Conservation (phyloP, 345 rosid genomes). For the Barbarea vulgaris region DNA sequence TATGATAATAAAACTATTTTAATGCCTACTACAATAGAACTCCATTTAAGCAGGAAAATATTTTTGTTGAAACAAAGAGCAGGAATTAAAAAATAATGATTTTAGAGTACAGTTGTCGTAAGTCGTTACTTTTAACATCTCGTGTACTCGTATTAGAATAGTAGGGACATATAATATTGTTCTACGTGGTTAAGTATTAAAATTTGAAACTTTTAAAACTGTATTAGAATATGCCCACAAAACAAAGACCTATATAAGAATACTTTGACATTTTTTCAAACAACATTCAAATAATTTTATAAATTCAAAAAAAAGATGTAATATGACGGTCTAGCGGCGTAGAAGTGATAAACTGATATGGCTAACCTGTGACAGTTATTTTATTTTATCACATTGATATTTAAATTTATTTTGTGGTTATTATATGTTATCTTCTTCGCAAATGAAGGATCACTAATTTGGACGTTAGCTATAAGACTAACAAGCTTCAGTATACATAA, state of each 20-base stretch:
- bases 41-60: background rate
- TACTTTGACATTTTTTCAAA: background rate
- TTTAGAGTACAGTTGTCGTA: background rate
- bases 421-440: slow-evolving; percentile 3
- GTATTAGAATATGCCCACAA: no score
- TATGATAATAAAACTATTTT: background rate
- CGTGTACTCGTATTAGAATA: background rate
- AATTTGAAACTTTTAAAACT: background rate
- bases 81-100: background rate
- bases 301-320: no score
- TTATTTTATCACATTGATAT: background rate
- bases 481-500: background rate
- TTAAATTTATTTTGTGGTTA: background rate
- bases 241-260: no score
- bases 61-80: background rate
- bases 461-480: slow-evolving; percentile 22
- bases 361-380: background rate
- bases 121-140: background rate
- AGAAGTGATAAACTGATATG: background rate
- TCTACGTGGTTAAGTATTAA: background rate
- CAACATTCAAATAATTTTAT: background rate
- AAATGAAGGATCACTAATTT: slow-evolving; percentile 11
- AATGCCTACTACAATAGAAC: background rate
- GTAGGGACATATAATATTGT: background rate
- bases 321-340: background rate